phyloP scores from a whole-genome alignment of 2,329 filamentous ascomycete species.

The Fusarium annulatum region DNA sequence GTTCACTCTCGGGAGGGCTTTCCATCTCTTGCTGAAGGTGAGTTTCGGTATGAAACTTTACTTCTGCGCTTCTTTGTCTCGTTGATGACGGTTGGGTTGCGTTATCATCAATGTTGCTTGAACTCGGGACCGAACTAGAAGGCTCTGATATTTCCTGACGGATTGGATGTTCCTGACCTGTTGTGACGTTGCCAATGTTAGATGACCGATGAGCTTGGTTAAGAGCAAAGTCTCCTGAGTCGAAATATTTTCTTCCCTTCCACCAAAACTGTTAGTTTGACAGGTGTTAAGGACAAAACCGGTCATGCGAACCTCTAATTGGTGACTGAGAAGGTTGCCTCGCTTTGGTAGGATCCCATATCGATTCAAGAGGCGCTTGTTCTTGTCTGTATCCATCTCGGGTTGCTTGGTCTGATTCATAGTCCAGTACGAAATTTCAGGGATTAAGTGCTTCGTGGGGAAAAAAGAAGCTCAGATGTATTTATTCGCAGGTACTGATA shows the following conservation, averaged over 20 bases:
- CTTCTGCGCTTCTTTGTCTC: neutral
- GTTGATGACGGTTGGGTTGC: neutral
- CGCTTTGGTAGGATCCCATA: constrained; percentile 21
- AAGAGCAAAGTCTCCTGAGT: constrained; percentile 39
- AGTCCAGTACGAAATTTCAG: neutral
- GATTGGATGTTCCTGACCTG: constrained; percentile 29
- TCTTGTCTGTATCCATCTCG: neutral
- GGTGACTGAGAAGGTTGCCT: constrained; percentile 30
- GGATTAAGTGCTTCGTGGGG: too few species aligned
- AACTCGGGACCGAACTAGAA: constrained; percentile 22
- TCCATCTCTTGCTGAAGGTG: constrained; percentile 10
- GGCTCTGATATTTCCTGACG: constrained; percentile 26
- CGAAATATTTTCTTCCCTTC: constrained; percentile 33
- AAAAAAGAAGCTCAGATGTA: neutral
- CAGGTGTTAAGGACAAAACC: neutral
- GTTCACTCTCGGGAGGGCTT: neutral
- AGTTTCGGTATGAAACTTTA: neutral
- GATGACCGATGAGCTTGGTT: constrained; percentile 29
- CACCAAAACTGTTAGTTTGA: neutral
- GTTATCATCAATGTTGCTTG: constrained; percentile 24
- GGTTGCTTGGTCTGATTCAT: neutral
- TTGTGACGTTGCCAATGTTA: constrained; percentile 26
- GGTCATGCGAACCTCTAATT: constrained; percentile 19
- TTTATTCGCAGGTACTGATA: neutral
- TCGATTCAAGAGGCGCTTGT: neutral